Conservation (phyloP, 2,329 filamentous ascomycete genomes). For the Calonectria fujianensis region DNA sequence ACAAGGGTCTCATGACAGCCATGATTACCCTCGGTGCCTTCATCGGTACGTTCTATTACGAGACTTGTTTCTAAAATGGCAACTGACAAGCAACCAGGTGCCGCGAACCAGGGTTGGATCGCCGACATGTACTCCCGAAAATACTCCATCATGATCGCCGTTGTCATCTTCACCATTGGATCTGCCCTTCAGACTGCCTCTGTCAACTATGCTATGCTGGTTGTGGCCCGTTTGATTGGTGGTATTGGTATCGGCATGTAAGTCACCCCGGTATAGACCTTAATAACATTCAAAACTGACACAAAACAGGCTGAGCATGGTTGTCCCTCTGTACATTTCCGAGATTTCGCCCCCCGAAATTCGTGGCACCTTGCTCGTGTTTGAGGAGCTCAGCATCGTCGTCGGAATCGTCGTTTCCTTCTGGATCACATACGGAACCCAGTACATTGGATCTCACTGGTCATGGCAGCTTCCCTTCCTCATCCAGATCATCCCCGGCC, state of each 20-base stretch:
- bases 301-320: conserved; percentile 54
- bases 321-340: conserved; percentile 65
- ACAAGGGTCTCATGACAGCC: conserved; percentile 68
- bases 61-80: neutral
- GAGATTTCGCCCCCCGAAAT: conserved; percentile 69
- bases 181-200: conserved; percentile 66
- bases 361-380: conserved; percentile 66
- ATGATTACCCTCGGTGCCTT: conserved; percentile 69
- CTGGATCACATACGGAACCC: conserved; percentile 58
- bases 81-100: conserved; percentile 56
- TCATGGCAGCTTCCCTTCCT: conserved; percentile 58
- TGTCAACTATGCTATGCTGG: conserved; percentile 63
- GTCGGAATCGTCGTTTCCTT: conserved; percentile 58
- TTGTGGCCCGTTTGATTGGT: conserved; percentile 64
- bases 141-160: conserved; percentile 59
- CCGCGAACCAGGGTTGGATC: conserved; percentile 63
- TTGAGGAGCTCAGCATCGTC: conserved; percentile 61
- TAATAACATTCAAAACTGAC: neutral
- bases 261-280: neutral
- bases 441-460: conserved; percentile 51
- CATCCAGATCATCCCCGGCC: conserved; percentile 55
- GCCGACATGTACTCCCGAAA: conserved; percentile 59
- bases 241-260: conserved; percentile 65
- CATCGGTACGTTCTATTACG: conserved; percentile 56
- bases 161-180: conserved; percentile 62